Conservation (phyloP, 768 basidiomycete genomes). For the Rhodotorula kratochvilovae region DNA sequence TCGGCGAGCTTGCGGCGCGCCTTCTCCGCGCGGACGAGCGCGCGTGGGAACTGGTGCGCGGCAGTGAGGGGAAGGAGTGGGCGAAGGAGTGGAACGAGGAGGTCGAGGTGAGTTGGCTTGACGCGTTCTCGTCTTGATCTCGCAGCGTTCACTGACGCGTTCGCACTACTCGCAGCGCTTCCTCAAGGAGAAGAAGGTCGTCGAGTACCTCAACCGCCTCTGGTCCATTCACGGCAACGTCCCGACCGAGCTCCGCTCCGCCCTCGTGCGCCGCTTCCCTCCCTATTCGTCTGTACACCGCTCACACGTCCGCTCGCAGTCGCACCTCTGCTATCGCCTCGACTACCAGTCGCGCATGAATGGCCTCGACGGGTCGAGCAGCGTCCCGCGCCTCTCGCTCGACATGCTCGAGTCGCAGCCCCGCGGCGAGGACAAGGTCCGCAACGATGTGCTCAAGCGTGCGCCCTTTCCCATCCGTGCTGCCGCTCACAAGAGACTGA, state of each 20-base stretch:
- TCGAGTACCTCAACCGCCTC: constrained; percentile 11
- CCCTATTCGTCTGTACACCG: no score
- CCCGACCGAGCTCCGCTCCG: constrained; percentile 18
- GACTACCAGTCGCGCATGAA: not conserved
- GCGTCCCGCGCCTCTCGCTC: constrained; percentile 7
- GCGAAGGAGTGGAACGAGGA: constrained; percentile 45
- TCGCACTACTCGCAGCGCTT: constrained; percentile 22
- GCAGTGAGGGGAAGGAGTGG: constrained; percentile 39
- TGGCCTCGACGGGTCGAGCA: not conserved
- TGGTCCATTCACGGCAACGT: constrained; percentile 43
- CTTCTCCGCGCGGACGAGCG: constrained; percentile 52
- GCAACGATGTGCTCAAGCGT: constrained; percentile 20
- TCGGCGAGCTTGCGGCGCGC: constrained; percentile 55
- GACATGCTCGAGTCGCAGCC: constrained; percentile 13
- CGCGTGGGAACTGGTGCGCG: constrained; percentile 34
- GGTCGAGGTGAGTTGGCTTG: constrained; percentile 48
- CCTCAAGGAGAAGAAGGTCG: constrained; percentile 11
- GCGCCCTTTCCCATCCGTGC: not conserved
- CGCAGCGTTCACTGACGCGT: no score
- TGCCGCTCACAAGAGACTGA: not conserved
- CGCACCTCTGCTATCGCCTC: constrained; percentile 15
- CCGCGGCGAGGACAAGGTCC: not conserved
- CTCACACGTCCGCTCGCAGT: constrained; percentile 40
- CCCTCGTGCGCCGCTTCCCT: constrained; percentile 7
- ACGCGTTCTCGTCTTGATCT: no score